Evolutionary conservation across 2,329 filamentous ascomycete species (phyloP).

Genomic region (Aureobasidium pullulans): DNA sequence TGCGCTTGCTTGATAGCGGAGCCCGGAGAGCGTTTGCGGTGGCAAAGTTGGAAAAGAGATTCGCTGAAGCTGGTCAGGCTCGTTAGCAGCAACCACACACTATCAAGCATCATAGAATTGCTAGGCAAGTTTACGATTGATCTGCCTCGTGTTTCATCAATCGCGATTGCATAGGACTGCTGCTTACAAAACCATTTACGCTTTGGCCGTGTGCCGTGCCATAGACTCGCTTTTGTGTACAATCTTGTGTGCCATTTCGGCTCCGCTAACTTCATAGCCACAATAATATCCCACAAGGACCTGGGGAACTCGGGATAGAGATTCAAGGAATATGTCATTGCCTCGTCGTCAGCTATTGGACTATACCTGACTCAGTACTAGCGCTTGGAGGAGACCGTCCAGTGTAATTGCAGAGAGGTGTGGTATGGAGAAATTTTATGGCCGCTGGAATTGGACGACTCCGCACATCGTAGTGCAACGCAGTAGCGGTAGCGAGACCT

Average conservation of each 20-base stretch:
- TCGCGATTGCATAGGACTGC: not conserved
- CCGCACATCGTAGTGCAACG: not conserved
- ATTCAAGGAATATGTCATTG: conserved; percentile 1
- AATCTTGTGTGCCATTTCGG: not conserved
- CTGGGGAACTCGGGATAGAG: not conserved
- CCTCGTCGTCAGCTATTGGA: not conserved
- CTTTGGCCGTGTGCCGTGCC: not conserved
- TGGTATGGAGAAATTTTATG: not conserved
- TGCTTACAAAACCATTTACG: not conserved
- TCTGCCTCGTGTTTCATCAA: conserved; percentile 2
- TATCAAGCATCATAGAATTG: not conserved
- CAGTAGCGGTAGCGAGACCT: not conserved
- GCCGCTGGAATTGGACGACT: not conserved
- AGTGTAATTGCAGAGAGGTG: not conserved
- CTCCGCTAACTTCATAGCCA: not conserved
- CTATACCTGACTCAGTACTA: not conserved
- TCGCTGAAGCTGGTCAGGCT: not conserved
- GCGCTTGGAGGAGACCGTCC: not conserved
- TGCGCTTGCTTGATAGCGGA: not conserved
- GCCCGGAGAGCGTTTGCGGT: not conserved
- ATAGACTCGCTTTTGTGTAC: not conserved
- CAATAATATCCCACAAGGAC: not conserved
- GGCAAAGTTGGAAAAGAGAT: not conserved
- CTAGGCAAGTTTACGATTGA: not conserved
- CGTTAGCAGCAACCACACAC: not conserved